Base-by-base conservation (phyloP, 306 rosid species). In the Vachellia pachyceras region DNA sequence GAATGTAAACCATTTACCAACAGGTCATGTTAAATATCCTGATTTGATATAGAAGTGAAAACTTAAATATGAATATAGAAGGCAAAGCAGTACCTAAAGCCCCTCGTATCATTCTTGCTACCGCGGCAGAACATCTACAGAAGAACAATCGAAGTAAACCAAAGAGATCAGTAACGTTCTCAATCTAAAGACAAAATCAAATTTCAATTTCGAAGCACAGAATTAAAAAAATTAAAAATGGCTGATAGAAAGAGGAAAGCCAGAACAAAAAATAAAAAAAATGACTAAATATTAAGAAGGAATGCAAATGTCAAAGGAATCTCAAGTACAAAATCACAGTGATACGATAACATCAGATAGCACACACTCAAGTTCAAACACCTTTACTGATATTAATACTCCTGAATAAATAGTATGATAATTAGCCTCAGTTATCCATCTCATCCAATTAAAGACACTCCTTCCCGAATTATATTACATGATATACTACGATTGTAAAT, bases 91-190 rank as follows among this genome's bases (percentile, higher is more conserved):
- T 93, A 95, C 99, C 99, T 91, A 84, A 93, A 95, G 57, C 99
- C 99, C 87, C 99, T 86, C 44, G 98, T 91, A 1, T 88, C 99
- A 66, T 88, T 91, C 87, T 77, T 93, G 92, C 99, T 93, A 74
- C 99, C 98, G 1, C 99, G 98, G 81, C 99, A 95, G 80, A 93
- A 95, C 92, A 95, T 89, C 99, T 95, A 89, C 70, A 87, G 82
- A 83, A 77, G 68, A 72, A 74, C 73, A 52, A 37, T 45, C 75
- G 69, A 80, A 76, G 79, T 82, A 66, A 78, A 85, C 58, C 36
- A 58, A 72, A 69, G 67, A 33, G 71, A 54, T 84, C 65, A 86
- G 81, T 64, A 81, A 72, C 45, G 65, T 55, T 55, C 63, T 54
- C 22, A 60, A 10, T 37, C 60, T 66, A 10, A 41, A n/a, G 0